These are phyloP conservation scores for Penicillium dipodomyicola DNA, from an alignment of 495 filamentous ascomycete species.

Conservation along the genomic window DNA sequence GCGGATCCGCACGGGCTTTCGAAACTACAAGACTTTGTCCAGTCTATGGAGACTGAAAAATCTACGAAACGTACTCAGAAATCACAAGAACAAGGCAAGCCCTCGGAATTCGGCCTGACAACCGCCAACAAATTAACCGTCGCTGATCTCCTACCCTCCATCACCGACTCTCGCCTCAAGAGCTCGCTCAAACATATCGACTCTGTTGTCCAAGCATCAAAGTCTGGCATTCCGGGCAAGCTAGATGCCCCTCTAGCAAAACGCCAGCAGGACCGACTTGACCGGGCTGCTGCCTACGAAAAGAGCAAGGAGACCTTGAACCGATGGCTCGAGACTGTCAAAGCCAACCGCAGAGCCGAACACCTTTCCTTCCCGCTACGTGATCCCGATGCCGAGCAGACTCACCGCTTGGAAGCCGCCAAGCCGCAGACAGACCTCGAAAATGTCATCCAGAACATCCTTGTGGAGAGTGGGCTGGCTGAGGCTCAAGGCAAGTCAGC, in stretches of 20 bases:
- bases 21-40: constrained; percentile 67
- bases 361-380: constrained; percentile 87
- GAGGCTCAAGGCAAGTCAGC: constrained; percentile 55
- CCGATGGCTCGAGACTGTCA: constrained; percentile 92
- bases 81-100: constrained; percentile 50
- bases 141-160: constrained; percentile 68
- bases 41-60: constrained; percentile 55
- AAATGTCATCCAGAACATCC: constrained; percentile 75
- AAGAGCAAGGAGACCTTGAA: constrained; percentile 89
- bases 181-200: constrained; percentile 70
- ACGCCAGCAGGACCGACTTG: constrained; percentile 82
- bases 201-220: constrained; percentile 44
- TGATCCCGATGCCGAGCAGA: constrained; percentile 59
- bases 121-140: constrained; percentile 74
- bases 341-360: constrained; percentile 86
- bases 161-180: constrained; percentile 73
- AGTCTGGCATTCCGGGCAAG: constrained; percentile 60
- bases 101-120: constrained; percentile 56
- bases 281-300: constrained; percentile 81
- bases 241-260: constrained; percentile 82
- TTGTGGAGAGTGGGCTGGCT: constrained; percentile 81
- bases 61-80: constrained; percentile 32
- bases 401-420: constrained; percentile 44
- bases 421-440: constrained; percentile 78
- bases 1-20: constrained; percentile 58